These are phyloP conservation scores for Suhomyces xylopsoci DNA, from an alignment of 805 yeast species.

Conservation along the genomic window DNA sequence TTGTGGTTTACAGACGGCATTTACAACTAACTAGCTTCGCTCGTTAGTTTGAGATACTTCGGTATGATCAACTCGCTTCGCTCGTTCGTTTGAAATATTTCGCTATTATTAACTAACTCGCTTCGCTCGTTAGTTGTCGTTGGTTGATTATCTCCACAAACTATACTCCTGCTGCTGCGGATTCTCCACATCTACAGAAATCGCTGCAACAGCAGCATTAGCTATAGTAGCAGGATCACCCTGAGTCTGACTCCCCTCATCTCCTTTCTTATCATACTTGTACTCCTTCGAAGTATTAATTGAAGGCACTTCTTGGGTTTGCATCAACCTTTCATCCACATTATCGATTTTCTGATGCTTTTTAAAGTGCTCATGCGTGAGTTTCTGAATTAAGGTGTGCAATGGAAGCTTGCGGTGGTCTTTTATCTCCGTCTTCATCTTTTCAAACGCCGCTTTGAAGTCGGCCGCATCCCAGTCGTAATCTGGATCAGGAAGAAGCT, in stretches of 20 bases:
- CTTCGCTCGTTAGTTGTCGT: too few relatives aligned
- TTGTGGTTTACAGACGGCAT: too few relatives aligned
- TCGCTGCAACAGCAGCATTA: slow-evolving; percentile 39
- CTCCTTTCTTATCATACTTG: neutral
- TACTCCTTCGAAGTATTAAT: neutral
- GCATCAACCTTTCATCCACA: neutral
- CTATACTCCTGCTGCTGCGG: slow-evolving; percentile 34
- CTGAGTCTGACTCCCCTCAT: too few relatives aligned
- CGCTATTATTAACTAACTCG: too few relatives aligned
- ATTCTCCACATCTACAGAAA: slow-evolving; percentile 24
- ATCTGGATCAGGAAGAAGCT: slow-evolving; percentile 9
- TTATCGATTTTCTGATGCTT: neutral
- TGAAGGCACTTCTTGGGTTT: too few relatives aligned
- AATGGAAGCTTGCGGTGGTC: slow-evolving; percentile 27
- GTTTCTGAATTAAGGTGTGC: slow-evolving; percentile 1
- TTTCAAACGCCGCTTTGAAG: slow-evolving; percentile 58
- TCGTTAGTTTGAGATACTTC: too few relatives aligned
- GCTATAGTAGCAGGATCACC: slow-evolving; percentile 32
- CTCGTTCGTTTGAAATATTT: too few relatives aligned
- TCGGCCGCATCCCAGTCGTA: slow-evolving; percentile 58
- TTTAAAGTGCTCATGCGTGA: slow-evolving; percentile 1
- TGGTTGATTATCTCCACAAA: too few relatives aligned
- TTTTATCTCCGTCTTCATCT: slow-evolving; percentile 50
- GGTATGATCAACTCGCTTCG: too few relatives aligned
- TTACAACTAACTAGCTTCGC: too few relatives aligned